Evolutionary conservation across 345 rosid species (phyloP).

Genomic region (Hirschfeldia incana): DNA sequence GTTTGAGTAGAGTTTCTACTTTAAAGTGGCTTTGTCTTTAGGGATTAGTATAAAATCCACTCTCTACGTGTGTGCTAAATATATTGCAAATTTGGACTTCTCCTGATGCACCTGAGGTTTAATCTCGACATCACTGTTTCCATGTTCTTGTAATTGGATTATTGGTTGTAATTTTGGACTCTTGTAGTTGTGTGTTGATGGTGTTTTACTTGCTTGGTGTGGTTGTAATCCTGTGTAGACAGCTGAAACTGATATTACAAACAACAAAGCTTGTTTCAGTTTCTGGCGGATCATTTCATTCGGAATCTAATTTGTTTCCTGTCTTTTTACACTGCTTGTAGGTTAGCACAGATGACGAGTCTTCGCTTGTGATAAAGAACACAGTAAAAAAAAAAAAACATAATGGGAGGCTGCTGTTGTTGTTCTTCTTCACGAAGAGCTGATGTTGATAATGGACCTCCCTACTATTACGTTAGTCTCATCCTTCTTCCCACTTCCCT

Average conservation of each 20-base stretch:
- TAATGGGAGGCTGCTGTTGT: constrained; percentile 96
- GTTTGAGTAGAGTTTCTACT: constrained; percentile 5
- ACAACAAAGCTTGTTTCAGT: not conserved
- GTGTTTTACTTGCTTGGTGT: not conserved
- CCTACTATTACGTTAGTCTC: constrained; percentile 53
- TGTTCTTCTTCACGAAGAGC: constrained; percentile 55
- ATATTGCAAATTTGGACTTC: not conserved
- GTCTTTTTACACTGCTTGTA: constrained; percentile 13
- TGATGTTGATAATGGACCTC: constrained; percentile 45
- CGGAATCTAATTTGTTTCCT: constrained; percentile 14
- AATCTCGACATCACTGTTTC: not conserved
- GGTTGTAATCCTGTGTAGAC: not conserved
- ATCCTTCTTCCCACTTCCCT: not conserved
- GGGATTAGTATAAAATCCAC: not conserved
- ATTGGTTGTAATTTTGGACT: not conserved
- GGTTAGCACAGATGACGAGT: constrained; percentile 31
- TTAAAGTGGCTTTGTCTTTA: not conserved
- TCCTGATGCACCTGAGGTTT: constrained; percentile 1
- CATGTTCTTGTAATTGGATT: not conserved
- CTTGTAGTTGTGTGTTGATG: not conserved
- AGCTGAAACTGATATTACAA: not conserved
- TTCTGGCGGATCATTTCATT: not conserved
- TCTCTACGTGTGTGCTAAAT: not conserved
- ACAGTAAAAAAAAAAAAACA: constrained; percentile 1
- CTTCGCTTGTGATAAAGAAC: constrained; percentile 20